Conservation (phyloP, 2,329 filamentous ascomycete genomes). For the Byssothecium circinans region DNA sequence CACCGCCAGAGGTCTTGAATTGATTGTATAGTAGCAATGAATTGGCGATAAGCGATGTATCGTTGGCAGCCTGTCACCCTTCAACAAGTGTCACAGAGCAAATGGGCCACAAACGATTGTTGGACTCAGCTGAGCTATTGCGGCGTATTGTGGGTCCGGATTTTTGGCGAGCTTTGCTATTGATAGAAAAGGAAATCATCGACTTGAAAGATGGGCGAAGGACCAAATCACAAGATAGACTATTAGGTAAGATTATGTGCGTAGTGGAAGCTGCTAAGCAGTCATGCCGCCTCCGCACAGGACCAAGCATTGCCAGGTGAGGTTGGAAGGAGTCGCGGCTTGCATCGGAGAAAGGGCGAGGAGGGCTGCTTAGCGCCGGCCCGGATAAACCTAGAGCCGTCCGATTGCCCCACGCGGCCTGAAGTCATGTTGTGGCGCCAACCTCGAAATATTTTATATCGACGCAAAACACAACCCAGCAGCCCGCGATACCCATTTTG, state of each 20-base stretch:
- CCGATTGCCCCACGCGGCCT: conserved; percentile 31
- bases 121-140: background rate
- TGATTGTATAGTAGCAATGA: too few relatives aligned
- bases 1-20: too few relatives aligned
- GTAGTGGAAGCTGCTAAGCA: conserved; percentile 4
- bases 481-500: background rate
- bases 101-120: too few relatives aligned
- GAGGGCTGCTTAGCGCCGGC: background rate
- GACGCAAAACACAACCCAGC: conserved; percentile 2
- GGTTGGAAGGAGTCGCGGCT: conserved; percentile 17
- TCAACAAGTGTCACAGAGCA: background rate
- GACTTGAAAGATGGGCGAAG: background rate
- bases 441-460: conserved; percentile 39
- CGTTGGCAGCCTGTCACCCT: too few relatives aligned
- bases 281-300: background rate
- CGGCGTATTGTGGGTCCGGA: background rate
- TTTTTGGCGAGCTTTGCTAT: background rate
- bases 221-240: background rate
- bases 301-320: background rate
- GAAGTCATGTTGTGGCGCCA: conserved; percentile 16
- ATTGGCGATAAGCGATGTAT: too few relatives aligned
- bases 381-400: background rate
- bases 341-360: conserved; percentile 24
- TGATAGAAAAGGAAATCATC: background rate
- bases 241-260: conserved; percentile 35